Evolutionary conservation across 306 rosid genomes (phyloP), one percentile per base, ranked within the genome.

Genomic region (Abrus precatorius): DNA sequence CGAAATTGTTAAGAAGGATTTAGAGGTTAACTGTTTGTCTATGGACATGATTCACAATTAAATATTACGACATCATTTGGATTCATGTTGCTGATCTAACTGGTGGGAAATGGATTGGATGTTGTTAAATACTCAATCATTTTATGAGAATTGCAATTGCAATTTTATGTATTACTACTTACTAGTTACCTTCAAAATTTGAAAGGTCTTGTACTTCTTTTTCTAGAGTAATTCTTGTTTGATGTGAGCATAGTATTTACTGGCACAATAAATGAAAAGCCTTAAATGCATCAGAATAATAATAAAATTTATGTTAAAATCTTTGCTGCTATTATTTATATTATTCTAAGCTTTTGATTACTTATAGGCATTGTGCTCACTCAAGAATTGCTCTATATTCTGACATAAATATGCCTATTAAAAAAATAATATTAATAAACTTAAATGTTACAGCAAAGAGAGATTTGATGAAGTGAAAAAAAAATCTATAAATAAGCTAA

Each of bases 81-180:
- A 20, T 65, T 65, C 52, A 4, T 65, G 34, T 65, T 14, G 52
- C 13, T 1, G 2, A 65, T 3, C 33, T 43, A 6, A 6, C 50
- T 41, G 3, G 38, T 14, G 14, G 43, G 50, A 41, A 41, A 38
- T 6, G 5, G 32, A 11, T 64, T 38, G 49, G 7, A n/a, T 14
- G 32, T 65, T n/a, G 9, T 45, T 69, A 69, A 68, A 69, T 69
- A 28, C 50, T 47, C 56, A 47, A 47, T 5, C 20, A 20, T 20
- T 20, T 20, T 20, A 20, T 47, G 43, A 69, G 30, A 69, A 30
- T 29, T 68, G 30, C 7, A 69, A 30, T 29, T 68, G 30, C 7
- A 32, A 49, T 49, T 49, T 70, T 49, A 13, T 49, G 49, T 49
- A 12, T 49, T 12, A 7, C 60, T 30, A 3, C 41, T 54, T n/a